These are phyloP conservation scores for Waltergamsia citrina DNA, from an alignment of 2,329 filamentous ascomycete genomes.

Conservation along the genomic window DNA sequence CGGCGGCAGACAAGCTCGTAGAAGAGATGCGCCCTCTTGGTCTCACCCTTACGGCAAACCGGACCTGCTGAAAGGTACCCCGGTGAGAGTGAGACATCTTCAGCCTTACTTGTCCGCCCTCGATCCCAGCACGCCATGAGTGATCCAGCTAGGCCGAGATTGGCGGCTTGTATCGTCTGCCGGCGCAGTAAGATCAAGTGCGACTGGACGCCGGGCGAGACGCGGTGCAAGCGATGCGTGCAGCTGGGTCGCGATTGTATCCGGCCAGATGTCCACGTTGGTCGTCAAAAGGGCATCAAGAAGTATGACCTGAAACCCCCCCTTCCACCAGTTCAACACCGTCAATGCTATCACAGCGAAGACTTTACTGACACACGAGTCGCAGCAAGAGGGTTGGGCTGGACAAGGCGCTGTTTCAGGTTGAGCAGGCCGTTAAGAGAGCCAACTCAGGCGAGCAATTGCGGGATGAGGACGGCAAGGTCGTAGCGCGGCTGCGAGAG, in stretches of 20 bases:
- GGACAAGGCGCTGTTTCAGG: constrained; percentile 65
- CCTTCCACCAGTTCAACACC: not conserved
- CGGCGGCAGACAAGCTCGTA: too few relatives aligned
- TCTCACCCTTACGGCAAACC: too few relatives aligned
- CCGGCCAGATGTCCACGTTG: constrained; percentile 63
- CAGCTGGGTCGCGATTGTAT: constrained; percentile 52
- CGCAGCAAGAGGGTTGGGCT: constrained; percentile 62
- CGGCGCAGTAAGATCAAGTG: constrained; percentile 61
- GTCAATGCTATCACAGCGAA: not conserved
- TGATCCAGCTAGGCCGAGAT: constrained; percentile 2
- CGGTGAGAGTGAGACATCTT: too few relatives aligned
- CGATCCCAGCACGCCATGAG: not conserved
- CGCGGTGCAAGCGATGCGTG: constrained; percentile 51
- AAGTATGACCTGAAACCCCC: constrained; percentile 39
- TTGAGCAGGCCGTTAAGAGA: constrained; percentile 58
- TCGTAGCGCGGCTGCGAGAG: constrained; percentile 31
- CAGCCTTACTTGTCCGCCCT: too few relatives aligned
- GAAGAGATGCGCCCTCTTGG: too few relatives aligned
- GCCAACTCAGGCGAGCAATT: constrained; percentile 29
- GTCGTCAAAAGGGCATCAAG: constrained; percentile 67
- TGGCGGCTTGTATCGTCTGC: constrained; percentile 53
- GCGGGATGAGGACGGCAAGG: constrained; percentile 26
- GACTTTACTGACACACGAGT: constrained; percentile 5
- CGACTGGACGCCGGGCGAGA: constrained; percentile 41
- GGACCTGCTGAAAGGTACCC: too few relatives aligned